Conservation (phyloP, 768 basidiomycete genomes). For the Russula virescens region DNA sequence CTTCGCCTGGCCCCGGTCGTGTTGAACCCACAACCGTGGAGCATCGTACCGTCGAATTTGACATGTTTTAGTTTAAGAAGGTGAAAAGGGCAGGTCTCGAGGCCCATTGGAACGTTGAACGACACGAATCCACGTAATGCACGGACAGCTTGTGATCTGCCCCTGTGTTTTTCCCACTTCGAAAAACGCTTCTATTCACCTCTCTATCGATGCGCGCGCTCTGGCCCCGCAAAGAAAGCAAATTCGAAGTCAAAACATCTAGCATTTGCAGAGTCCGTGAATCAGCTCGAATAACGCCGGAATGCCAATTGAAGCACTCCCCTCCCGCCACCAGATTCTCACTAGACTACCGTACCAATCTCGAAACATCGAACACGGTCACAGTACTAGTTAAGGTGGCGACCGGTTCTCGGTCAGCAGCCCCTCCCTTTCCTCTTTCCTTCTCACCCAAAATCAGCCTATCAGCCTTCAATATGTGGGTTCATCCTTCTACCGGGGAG, state of each 20-base stretch:
- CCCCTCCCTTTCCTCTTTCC: too few relatives aligned
- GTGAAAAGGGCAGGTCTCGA: not conserved
- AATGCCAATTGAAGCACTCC: not conserved
- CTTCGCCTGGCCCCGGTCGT: too few relatives aligned
- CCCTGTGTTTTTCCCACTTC: not conserved
- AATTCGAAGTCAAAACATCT: not conserved
- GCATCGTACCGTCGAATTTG: not conserved
- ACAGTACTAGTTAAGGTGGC: not conserved
- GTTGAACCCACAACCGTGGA: too few relatives aligned
- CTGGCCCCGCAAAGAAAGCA: constrained; percentile 4
- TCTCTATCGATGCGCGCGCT: not conserved
- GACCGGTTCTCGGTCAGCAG: too few relatives aligned
- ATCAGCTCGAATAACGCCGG: not conserved
- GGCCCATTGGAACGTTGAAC: not conserved
- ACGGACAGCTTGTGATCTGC: not conserved
- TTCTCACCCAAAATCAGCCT: too few relatives aligned
- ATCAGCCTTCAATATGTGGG: not conserved
- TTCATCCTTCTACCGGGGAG: not conserved
- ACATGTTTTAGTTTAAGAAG: too few relatives aligned
- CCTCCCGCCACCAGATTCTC: not conserved
- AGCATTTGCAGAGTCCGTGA: not conserved
- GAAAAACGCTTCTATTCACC: not conserved
- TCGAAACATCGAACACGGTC: not conserved
- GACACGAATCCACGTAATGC: constrained; percentile 12
- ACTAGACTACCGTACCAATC: not conserved